phyloP scores from a whole-genome alignment of 495 filamentous ascomycete genomes.

The Letharia lupina region DNA sequence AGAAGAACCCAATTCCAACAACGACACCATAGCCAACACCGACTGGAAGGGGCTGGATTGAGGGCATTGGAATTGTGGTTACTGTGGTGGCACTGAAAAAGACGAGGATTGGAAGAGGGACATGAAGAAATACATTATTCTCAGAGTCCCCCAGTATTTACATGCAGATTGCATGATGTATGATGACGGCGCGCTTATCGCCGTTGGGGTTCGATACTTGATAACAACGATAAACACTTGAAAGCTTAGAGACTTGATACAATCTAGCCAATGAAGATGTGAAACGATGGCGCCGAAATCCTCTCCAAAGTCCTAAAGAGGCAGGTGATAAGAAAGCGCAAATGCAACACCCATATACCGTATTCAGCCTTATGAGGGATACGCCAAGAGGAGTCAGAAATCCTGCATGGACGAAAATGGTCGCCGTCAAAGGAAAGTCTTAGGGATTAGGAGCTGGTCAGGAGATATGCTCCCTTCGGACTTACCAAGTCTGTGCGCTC shows the following conservation, averaged over 20 bases:
- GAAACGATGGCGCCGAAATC: neutral
- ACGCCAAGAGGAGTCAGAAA: neutral
- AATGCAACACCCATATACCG: neutral
- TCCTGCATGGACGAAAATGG: too few species aligned
- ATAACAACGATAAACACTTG: conserved; percentile 5
- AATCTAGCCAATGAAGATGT: neutral
- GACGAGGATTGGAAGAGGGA: neutral
- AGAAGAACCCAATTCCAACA: conserved; percentile 41
- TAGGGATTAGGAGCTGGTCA: too few species aligned
- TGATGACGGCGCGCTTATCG: conserved; percentile 15
- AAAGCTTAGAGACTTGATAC: neutral
- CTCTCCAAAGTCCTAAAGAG: conserved; percentile 3
- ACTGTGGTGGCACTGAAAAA: neutral
- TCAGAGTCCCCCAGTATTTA: neutral
- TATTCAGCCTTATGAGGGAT: neutral
- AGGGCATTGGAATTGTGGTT: conserved; percentile 2
- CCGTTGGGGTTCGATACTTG: neutral
- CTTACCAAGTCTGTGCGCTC: too few species aligned
- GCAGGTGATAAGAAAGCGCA: neutral
- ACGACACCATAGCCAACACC: conserved; percentile 38
- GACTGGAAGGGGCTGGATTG: conserved; percentile 14
- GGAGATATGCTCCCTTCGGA: too few species aligned
- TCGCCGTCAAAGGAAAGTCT: too few species aligned
- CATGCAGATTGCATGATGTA: conserved; percentile 4
- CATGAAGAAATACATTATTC: neutral